Evolutionary conservation across 2,329 filamentous ascomycete genomes (phyloP).

Genomic region (Metarhizium humberi): DNA sequence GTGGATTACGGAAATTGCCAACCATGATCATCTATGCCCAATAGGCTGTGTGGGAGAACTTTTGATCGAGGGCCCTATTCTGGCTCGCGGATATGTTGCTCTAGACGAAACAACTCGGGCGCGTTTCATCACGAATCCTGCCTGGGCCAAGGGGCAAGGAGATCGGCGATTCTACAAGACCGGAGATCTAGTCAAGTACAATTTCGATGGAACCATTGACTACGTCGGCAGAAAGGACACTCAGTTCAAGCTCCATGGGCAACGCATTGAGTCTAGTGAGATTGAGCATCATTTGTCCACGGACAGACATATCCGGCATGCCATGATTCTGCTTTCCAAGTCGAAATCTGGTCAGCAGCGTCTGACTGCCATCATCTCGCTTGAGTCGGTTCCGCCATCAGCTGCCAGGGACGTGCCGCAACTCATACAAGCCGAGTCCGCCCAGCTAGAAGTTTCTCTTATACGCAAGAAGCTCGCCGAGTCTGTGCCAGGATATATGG

Average conservation of each 20-base stretch:
- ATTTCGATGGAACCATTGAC: background rate
- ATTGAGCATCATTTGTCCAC: background rate
- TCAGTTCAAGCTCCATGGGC: background rate
- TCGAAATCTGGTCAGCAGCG: background rate
- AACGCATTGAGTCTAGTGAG: background rate
- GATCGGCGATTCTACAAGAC: background rate
- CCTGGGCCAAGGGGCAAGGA: background rate
- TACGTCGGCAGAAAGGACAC: background rate
- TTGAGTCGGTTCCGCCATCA: too few relatives aligned
- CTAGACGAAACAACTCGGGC: background rate
- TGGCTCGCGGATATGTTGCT: background rate
- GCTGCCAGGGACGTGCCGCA: too few relatives aligned
- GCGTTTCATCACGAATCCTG: background rate
- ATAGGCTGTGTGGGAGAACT: background rate
- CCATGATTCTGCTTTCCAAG: background rate
- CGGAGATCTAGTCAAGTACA: background rate
- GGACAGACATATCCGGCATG: background rate
- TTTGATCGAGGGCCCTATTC: background rate
- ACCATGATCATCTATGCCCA: background rate
- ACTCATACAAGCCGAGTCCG: too few relatives aligned
- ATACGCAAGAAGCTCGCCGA: too few relatives aligned
- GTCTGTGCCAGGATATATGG: too few relatives aligned
- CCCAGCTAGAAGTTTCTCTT: too few relatives aligned
- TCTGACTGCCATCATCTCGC: too few relatives aligned
- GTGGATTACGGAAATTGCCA: background rate